These are phyloP conservation scores for Scutellaria galericulata DNA, from an alignment of 257 asterid genomes.

Conservation along the genomic window DNA sequence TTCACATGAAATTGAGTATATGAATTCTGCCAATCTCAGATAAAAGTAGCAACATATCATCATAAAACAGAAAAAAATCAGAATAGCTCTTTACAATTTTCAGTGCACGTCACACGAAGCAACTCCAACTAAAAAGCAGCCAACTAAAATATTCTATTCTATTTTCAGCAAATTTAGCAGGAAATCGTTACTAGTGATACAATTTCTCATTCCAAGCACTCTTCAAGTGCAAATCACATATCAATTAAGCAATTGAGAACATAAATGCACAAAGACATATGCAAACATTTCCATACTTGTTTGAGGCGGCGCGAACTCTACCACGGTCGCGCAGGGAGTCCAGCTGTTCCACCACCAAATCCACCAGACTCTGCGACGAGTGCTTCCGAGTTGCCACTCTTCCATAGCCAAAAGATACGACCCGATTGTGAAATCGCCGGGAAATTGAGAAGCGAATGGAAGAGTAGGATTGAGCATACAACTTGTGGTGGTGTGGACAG, in stretches of 20 bases:
- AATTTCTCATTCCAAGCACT: background rate
- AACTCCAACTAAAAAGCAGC: constrained; percentile 19
- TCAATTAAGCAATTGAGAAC: background rate
- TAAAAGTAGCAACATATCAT: background rate
- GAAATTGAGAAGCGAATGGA: constrained; percentile 44
- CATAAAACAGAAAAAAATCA: constrained; percentile 12
- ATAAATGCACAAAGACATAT: constrained; percentile 23
- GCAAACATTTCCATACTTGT: constrained; percentile 55
- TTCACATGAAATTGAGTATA: constrained; percentile 6
- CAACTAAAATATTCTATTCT: background rate
- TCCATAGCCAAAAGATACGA: constrained; percentile 39
- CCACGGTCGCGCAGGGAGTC: constrained; percentile 53
- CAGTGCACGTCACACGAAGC: background rate
- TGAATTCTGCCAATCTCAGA: background rate
- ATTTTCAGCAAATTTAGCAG: background rate
- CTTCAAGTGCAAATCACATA: background rate
- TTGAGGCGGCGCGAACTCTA: constrained; percentile 57
- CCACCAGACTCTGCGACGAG: constrained; percentile 66
- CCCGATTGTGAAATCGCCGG: constrained; percentile 37
- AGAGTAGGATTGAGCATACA: constrained; percentile 32
- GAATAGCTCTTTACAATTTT: background rate
- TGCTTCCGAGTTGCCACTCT: constrained; percentile 47
- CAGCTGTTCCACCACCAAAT: constrained; percentile 62
- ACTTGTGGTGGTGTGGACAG: constrained; percentile 44
- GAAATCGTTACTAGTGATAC: constrained; percentile 13